Evolutionary conservation across 331 rosid species (phyloP), one percentile per base, ranked within the genome.

Genomic region (Saraca asoca): DNA sequence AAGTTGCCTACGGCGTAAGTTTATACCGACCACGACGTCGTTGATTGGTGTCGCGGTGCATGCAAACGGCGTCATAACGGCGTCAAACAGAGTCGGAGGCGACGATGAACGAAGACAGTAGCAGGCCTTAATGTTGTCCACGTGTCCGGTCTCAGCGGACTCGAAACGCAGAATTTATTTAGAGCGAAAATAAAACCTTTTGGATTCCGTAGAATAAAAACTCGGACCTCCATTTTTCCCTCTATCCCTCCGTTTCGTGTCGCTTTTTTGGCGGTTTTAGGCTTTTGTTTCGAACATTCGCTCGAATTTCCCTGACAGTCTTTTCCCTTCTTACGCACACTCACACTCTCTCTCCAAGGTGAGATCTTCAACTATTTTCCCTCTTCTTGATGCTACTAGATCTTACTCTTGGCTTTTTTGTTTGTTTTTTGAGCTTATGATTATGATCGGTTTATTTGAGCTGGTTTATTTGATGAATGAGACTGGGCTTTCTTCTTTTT

Each of bases 221-320:
- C 14, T 50, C 76, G 35, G 62, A 35, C 50, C 13, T 11, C 57
- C 51, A 44, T 68, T 24, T 48, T 24, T 48, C 43, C 54, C 71
- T 46, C 74, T 38, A 55, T 69, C 53, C 43, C 45, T 49, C 70
- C 59, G 50, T 62, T 78, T 72, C 78, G 85, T 61, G 77, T 76
- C 80, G 37, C 85, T 78, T 84, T 85, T 85, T 91, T 85, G 97
- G 93, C 88, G 87, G 80, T 85, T 73, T 70, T 58, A 45, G 64
- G 82, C 33, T 70, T 79, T 79, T 51, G 88, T 84, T 85, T 85
- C 86, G 79, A 70, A 78, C 88, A 81, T 81, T 78, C 79, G 79
- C 78, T 62, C 75, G 41, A 68, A 45, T 74, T 69, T 73, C 31
- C 57, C 77, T 66, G 73, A 46, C 81, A 63, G 0, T 53, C 62